phyloP scores from a whole-genome alignment of 2,329 filamentous ascomycete species.

The Trichoderma arundinaceum region DNA sequence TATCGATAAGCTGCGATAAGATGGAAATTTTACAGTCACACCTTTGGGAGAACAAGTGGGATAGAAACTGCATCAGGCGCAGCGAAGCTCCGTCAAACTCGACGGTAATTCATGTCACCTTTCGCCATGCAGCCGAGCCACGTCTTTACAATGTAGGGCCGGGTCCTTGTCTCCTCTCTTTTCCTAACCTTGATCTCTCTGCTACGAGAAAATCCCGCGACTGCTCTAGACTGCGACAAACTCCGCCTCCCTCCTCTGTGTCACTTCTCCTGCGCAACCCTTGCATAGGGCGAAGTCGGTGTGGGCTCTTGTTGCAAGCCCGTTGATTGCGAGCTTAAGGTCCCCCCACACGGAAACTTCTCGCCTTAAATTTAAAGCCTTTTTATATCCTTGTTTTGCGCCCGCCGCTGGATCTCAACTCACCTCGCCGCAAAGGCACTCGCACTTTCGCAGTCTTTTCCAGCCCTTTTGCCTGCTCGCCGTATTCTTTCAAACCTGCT shows the following conservation, averaged over 20 bases:
- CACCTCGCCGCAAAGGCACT: neutral
- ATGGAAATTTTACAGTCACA: slow-evolving; percentile 25
- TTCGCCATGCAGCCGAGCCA: slow-evolving; percentile 25
- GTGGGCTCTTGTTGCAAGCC: slow-evolving; percentile 15
- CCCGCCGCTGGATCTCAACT: neutral
- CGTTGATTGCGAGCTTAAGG: slow-evolving; percentile 2
- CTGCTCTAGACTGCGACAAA: slow-evolving; percentile 23
- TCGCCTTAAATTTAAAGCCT: slow-evolving; percentile 19
- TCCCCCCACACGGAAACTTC: slow-evolving; percentile 14
- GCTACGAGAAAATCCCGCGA: slow-evolving; percentile 25
- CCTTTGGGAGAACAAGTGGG: slow-evolving; percentile 16
- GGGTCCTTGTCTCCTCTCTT: neutral
- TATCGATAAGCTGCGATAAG: slow-evolving; percentile 31
- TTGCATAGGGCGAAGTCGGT: slow-evolving; percentile 25
- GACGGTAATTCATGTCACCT: neutral
- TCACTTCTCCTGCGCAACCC: slow-evolving; percentile 19
- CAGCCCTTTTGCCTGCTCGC: neutral
- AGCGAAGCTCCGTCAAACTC: no score
- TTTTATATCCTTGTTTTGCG: slow-evolving; percentile 19
- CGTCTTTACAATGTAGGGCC: slow-evolving; percentile 20
- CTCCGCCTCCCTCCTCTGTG: slow-evolving; percentile 20
- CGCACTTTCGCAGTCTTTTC: neutral
- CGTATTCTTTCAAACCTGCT: slow-evolving; percentile 31
- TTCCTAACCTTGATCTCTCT: neutral
- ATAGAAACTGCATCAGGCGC: neutral